Evolutionary conservation across 176 grass and related monocot species (phyloP).

Genomic region (Pharus latifolius): DNA sequence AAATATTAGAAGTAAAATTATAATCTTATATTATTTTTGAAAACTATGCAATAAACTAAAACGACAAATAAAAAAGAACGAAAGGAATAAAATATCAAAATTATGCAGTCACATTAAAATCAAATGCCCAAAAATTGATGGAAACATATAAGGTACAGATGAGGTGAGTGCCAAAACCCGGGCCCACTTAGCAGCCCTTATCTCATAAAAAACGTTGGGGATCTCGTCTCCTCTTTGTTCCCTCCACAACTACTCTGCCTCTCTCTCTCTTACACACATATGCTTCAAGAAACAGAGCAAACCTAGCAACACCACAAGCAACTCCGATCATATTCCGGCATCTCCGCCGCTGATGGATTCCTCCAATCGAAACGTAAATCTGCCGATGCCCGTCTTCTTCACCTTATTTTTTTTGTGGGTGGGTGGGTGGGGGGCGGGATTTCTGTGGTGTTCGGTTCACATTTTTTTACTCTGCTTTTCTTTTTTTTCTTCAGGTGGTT

Average conservation of each 20-base stretch:
- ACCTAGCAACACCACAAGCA: neutral
- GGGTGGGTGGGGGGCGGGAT: neutral
- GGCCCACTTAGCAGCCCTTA: too few species aligned
- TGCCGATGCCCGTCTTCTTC: neutral
- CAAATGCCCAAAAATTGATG: too few species aligned
- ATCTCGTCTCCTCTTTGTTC: neutral
- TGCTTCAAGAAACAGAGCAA: constrained; percentile 24
- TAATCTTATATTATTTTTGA: too few species aligned
- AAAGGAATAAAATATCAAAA: too few species aligned
- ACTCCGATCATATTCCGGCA: constrained; percentile 1
- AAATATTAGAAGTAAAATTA: too few species aligned
- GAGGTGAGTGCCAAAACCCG: too few species aligned
- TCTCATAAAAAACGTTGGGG: too few species aligned
- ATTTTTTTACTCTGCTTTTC: neutral
- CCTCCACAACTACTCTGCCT: neutral
- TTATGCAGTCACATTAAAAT: too few species aligned
- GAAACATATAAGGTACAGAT: too few species aligned
- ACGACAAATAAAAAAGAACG: too few species aligned
- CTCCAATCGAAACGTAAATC: constrained; percentile 33
- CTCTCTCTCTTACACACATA: constrained; percentile 4
- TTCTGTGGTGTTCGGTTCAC: neutral
- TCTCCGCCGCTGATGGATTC: constrained; percentile 40
- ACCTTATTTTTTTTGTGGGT: too few species aligned
- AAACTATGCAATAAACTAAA: too few species aligned
- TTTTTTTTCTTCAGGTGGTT: constrained; percentile 12